A percentile compares a stretch with the other conserved stretches of the same genome.
These are phyloP conservation scores for Venturia asperata DNA, from an alignment of 2,329 filamentous ascomycete genomes.

Conservation along the genomic window DNA sequence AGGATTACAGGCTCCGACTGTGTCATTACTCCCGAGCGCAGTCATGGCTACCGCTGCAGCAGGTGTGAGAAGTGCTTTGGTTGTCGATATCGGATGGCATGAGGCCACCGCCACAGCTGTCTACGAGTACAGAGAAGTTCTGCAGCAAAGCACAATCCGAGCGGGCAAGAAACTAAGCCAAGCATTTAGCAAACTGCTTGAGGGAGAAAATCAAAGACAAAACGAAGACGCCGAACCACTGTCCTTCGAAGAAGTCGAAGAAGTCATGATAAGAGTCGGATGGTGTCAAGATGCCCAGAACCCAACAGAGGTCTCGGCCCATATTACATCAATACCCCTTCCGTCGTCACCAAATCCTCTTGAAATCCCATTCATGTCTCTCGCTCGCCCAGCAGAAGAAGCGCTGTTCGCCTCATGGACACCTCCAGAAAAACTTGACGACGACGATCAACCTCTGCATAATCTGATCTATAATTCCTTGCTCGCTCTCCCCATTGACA, in stretches of 20 bases:
- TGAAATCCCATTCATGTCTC: conserved; percentile 58
- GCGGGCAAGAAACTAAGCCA: conserved; percentile 66
- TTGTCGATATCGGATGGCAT: conserved; percentile 87
- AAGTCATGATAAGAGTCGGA: conserved; percentile 64
- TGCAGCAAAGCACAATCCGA: conserved; percentile 61
- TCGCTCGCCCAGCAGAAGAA: conserved; percentile 69
- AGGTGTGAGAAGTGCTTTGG: conserved; percentile 75
- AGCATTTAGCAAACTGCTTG: conserved; percentile 59
- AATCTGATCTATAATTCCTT: conserved; percentile 69
- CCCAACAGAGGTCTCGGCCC: conserved; percentile 20
- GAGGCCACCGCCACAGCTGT: conserved; percentile 81
- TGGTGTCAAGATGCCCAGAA: conserved; percentile 54
- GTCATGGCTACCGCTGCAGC: conserved; percentile 69
- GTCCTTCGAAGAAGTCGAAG: conserved; percentile 71
- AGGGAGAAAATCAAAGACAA: conserved; percentile 33
- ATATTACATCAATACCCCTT: conserved; percentile 30
- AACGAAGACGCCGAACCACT: conserved; percentile 26
- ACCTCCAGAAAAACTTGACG: conserved; percentile 60
- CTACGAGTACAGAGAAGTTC: conserved; percentile 83
- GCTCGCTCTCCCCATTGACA: conserved; percentile 69
- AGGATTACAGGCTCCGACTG: conserved; percentile 68
- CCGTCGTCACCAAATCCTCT: conserved; percentile 48
- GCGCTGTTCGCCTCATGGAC: conserved; percentile 59
- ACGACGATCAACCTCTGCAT: conserved; percentile 76
- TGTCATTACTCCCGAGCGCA: conserved; percentile 73